A percentile compares a stretch with the other conserved stretches of the same genome.
These are phyloP conservation scores for Monosporozyma yasuniensis DNA, from an alignment of 805 yeast genomes.

Conservation along the genomic window DNA sequence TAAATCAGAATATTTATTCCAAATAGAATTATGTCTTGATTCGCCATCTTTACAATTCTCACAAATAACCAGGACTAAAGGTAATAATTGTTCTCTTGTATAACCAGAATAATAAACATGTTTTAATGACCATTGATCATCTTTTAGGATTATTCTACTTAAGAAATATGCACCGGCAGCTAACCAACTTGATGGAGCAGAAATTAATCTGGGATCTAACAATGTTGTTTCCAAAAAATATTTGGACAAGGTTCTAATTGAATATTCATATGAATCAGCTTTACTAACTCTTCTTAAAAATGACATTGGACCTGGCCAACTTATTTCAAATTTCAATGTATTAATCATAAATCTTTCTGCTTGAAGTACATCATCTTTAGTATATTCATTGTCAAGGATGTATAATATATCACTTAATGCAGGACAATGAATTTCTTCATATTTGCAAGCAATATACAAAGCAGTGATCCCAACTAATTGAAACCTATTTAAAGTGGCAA, in stretches of 20 bases:
- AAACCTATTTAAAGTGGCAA: slow-evolving; percentile 68
- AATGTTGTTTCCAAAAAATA: slow-evolving; percentile 78
- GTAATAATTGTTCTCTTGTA: slow-evolving; percentile 67
- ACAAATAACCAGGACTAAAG: slow-evolving; percentile 59
- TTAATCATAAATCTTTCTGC: slow-evolving; percentile 91
- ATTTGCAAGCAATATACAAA: slow-evolving; percentile 86
- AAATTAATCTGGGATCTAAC: slow-evolving; percentile 80
- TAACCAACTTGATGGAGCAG: slow-evolving; percentile 84
- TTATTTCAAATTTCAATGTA: slow-evolving; percentile 81
- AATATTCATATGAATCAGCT: slow-evolving; percentile 92
- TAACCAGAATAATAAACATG: slow-evolving; percentile 85
- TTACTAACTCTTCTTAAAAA: slow-evolving; percentile 82
- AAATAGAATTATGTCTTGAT: slow-evolving; percentile 62
- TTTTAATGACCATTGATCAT: slow-evolving; percentile 72
- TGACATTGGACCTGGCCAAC: slow-evolving; percentile 97
- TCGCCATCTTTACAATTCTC: slow-evolving; percentile 51
- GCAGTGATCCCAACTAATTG: slow-evolving; percentile 93
- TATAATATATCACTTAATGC: slow-evolving; percentile 78
- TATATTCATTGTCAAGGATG: slow-evolving; percentile 79
- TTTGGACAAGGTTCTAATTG: slow-evolving; percentile 82
- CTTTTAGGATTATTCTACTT: slow-evolving; percentile 59
- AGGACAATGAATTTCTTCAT: slow-evolving; percentile 89
- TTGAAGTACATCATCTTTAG: slow-evolving; percentile 64
- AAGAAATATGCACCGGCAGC: slow-evolving; percentile 88
- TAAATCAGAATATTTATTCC: slow-evolving; percentile 75